Conservation (phyloP, 257 asterid species). For the Haberlea rhodopensis region DNA sequence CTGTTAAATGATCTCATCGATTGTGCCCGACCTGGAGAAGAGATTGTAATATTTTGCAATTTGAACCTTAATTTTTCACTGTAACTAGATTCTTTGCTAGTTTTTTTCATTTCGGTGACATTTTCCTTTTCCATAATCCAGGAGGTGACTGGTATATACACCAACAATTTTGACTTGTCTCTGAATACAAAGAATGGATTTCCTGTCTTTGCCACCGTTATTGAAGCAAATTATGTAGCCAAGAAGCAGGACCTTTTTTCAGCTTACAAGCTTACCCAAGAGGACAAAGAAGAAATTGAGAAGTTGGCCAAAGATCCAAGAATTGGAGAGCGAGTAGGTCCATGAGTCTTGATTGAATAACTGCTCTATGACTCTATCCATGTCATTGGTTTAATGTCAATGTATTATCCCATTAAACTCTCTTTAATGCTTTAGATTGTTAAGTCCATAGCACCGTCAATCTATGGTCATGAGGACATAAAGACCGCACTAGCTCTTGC, state of each 20-base stretch:
- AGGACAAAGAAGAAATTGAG: conserved; percentile 95
- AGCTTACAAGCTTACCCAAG: conserved; percentile 94
- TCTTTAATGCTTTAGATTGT: conserved; percentile 45
- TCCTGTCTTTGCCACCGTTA: conserved; percentile 99
- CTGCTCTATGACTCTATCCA: neutral
- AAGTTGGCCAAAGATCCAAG: conserved; percentile 95
- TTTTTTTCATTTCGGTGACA: conserved; percentile 13
- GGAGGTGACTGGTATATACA: conserved; percentile 98
- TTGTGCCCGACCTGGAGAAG: conserved; percentile 99
- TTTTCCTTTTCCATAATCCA: conserved; percentile 32
- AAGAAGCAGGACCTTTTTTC: conserved; percentile 97
- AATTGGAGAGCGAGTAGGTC: conserved; percentile 81
- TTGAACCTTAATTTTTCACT: conserved; percentile 11
- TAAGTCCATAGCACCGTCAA: conserved; percentile 97
- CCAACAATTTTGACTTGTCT: conserved; percentile 94
- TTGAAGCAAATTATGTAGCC: conserved; percentile 91
- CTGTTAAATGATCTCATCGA: conserved; percentile 96
- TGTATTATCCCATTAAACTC: conserved; percentile 4
- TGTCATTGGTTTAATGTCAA: conserved; percentile 1
- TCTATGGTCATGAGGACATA: conserved; percentile 95
- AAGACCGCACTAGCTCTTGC: conserved; percentile 97
- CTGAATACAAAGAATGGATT: conserved; percentile 96
- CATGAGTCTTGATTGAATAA: conserved; percentile 13
- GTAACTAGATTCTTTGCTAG: conserved; percentile 3
- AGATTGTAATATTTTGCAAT: conserved; percentile 56